Conservation (phyloP, 2,329 filamentous ascomycete species). For the Xylariales sp. region DNA sequence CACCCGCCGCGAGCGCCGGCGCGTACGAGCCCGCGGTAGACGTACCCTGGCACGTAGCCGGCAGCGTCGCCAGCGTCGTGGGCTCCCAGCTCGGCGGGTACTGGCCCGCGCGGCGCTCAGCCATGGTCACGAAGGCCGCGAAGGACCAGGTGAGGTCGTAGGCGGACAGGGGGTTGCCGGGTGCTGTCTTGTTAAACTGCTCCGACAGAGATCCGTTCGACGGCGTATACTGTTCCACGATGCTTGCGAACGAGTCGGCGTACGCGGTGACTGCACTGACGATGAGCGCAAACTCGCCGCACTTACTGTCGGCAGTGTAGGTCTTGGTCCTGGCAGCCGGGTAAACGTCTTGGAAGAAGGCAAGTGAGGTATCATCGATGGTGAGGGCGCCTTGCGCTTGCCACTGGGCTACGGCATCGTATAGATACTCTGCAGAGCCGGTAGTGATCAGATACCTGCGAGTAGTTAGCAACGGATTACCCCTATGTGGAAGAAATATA, state of each 20-base stretch:
- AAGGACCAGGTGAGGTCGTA: conserved; percentile 67
- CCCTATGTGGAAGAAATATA: neutral
- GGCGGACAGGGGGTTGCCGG: conserved; percentile 36
- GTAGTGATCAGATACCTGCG: conserved; percentile 44
- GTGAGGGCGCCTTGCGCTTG: conserved; percentile 38
- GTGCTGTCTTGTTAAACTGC: conserved; percentile 39
- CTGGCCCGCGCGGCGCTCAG: conserved; percentile 30
- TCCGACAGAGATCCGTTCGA: conserved; percentile 41
- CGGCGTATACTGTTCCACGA: conserved; percentile 43
- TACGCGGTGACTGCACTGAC: conserved; percentile 43
- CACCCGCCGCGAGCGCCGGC: conserved; percentile 29
- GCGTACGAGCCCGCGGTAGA: conserved; percentile 24
- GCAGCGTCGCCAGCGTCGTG: conserved; percentile 16
- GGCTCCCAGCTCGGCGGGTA: conserved; percentile 24
- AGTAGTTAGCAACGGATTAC: conserved; percentile 4
- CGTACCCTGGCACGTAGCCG: conserved; percentile 19
- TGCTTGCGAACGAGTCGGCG: conserved; percentile 48
- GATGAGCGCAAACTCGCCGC: conserved; percentile 33
- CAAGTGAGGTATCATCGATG: conserved; percentile 45
- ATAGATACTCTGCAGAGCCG: conserved; percentile 54
- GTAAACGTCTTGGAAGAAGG: conserved; percentile 51
- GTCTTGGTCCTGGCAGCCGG: conserved; percentile 41
- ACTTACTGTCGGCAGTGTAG: conserved; percentile 33
- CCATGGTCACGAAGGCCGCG: conserved; percentile 50
- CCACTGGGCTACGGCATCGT: conserved; percentile 53